Evolutionary conservation across 2,329 filamentous ascomycete genomes (phyloP), one percentile per base, ranked within the genome.

Genomic region (Colletotrichum magnum): DNA sequence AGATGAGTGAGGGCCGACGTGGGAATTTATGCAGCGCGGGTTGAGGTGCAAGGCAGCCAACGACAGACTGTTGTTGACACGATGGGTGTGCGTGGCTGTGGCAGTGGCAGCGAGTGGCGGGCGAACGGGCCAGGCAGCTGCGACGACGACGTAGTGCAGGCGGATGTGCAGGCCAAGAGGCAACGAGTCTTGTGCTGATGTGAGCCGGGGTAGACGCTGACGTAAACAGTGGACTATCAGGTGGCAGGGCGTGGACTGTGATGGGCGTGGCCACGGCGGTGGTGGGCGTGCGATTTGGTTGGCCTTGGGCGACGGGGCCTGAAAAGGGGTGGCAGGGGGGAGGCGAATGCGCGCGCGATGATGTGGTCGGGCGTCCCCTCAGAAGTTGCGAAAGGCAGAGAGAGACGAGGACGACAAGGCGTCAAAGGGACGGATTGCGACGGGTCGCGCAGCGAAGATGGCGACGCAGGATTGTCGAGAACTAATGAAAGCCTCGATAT

Each of bases 401-500:
- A 68, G 60, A 60, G 45, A 45, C 41, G 65, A 47, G 62, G 65
- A 48, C 65, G 57, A 70, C 43, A 45, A 48, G 64, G 68, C 64
- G 68, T 54, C 58, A 60, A 69, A 64, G 56, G 48, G 60, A 62
- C 51, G 59, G 54, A 58, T 53, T 69, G 65, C 58, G 70, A 64
- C 64, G 67, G 70, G 62, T 72, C 69, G 70, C 71, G 71, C 70
- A 72, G 67, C 66, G 66, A 70, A 50, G 59, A 68, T 54, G 26
- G 54, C 45, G 68, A 72, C 51, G 66, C 57, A 62, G 65, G 68
- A 65, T 21, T 73, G 76, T 77, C 84, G 83, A 87, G 81, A 79
- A 81, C 85, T 86, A 87, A 77, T 78, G 71, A 87, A 83, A 83
- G 81, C 79, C 81, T 83, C 81, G 80, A 81, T 74, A 69, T 73